These are phyloP conservation scores for Hypericum androsaemum DNA, from an alignment of 345 rosid genomes.

Conservation along the genomic window DNA sequence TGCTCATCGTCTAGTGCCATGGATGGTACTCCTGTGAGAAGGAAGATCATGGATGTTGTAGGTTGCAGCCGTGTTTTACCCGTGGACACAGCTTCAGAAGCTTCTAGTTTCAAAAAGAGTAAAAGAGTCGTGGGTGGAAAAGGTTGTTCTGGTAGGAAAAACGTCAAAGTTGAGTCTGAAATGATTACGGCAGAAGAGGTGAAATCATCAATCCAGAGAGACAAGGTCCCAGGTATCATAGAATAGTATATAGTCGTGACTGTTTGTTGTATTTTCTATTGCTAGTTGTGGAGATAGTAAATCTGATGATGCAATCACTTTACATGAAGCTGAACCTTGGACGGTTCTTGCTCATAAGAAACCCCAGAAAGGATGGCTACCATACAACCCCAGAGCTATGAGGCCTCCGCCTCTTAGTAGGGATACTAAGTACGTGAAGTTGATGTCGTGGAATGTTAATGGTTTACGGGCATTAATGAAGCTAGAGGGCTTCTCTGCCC, in stretches of 20 bases:
- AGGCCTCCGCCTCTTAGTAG: conserved; percentile 46
- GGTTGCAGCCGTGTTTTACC: conserved; percentile 20
- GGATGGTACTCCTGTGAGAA: conserved; percentile 22
- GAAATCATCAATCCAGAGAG: conserved; percentile 26
- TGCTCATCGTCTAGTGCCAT: conserved; percentile 17
- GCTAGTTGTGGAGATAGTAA: conserved; percentile 18
- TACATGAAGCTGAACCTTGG: conserved; percentile 68
- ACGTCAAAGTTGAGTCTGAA: conserved; percentile 19
- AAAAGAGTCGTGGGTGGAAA: conserved; percentile 22
- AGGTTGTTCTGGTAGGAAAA: neutral
- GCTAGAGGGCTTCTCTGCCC: conserved; percentile 57
- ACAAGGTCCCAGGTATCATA: conserved; percentile 24
- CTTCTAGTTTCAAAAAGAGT: conserved; percentile 19
- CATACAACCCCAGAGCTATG: conserved; percentile 76
- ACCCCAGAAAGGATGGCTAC: conserved; percentile 77
- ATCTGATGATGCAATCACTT: conserved; percentile 14
- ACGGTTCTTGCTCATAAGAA: conserved; percentile 78
- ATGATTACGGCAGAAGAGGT: conserved; percentile 16
- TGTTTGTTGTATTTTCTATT: conserved; percentile 17
- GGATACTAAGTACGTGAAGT: conserved; percentile 42
- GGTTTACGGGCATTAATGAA: conserved; percentile 79
- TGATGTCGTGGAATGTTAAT: conserved; percentile 95
- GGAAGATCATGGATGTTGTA: conserved; percentile 13
- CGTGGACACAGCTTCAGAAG: conserved; percentile 25
- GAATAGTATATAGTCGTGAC: neutral